These are phyloP conservation scores for Crithidia mellificae DNA, from an alignment of 208 protist species.

Conservation along the genomic window DNA sequence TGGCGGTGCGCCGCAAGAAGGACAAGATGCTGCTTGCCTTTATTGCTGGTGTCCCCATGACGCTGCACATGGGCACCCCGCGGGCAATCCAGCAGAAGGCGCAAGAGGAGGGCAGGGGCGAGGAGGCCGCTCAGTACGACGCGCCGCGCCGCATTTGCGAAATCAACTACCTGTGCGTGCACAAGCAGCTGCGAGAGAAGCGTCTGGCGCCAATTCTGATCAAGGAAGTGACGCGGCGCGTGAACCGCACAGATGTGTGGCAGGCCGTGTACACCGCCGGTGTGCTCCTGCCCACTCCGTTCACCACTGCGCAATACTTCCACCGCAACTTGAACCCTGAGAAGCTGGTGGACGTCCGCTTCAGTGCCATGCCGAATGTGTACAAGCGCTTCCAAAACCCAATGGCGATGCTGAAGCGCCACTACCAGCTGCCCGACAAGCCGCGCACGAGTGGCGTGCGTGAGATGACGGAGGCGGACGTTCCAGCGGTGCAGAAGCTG, in stretches of 20 bases:
- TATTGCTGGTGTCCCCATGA: conserved; percentile 96
- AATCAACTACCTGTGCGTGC: conserved; percentile 99
- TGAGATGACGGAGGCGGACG: conserved; percentile 80
- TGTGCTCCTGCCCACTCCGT: conserved; percentile 95
- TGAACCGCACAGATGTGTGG: conserved; percentile 95
- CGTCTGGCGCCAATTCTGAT: conserved; percentile 98
- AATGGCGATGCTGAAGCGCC: conserved; percentile 76
- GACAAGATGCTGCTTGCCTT: conserved; percentile 95
- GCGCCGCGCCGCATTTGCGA: conserved; percentile 93
- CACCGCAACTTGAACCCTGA: conserved; percentile 98
- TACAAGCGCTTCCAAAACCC: conserved; percentile 85
- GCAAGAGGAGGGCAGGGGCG: conserved; percentile 15
- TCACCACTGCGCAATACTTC: conserved; percentile 94
- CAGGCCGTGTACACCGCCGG: conserved; percentile 99
- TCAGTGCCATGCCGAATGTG: conserved; percentile 59
- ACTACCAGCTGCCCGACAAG: conserved; percentile 64
- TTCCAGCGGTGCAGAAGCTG: conserved; percentile 66
- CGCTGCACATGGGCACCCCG: conserved; percentile 74
- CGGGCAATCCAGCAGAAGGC: conserved; percentile 18
- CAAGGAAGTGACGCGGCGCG: conserved; percentile 98
- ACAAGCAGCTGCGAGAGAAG: conserved; percentile 97
- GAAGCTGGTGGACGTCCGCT: conserved; percentile 94
- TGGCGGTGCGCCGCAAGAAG: conserved; percentile 93
- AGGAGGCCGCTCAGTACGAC: conserved; percentile 29
- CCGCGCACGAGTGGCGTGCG: conserved; percentile 67